Base-by-base conservation (phyloP, 2,329 filamentous ascomycete species). In the Monosporascus sp. region DNA sequence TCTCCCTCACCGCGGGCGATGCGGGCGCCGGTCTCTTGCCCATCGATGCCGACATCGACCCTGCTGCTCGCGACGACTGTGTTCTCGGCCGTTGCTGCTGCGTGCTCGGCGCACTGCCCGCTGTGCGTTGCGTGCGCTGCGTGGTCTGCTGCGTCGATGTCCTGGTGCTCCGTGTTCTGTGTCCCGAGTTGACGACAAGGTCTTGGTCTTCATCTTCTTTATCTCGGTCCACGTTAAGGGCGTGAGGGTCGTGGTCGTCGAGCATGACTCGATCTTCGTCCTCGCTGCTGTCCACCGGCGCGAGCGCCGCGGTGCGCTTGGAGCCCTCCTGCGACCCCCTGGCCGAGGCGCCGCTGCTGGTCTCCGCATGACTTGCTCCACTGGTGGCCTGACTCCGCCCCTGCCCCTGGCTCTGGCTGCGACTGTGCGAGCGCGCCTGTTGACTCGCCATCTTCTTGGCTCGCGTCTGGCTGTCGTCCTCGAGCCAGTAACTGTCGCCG, bases 401-500 rank as follows among this genome's bases (percentile, higher is more conserved):
- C 37, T 58, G 55, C 6, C 59, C 55, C n/a, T 61, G 59, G 43
- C 53, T 61, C 41, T 54, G 54, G 11, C 54, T 52, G 44, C 48
- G 59, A 57, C 48, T 63, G 63, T 41, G 31, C 31, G 31, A 35
- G 31, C 31, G 44, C 48, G 59, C 56, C 48, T 63, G 63, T 41
- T 60, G 53, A 58, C 66, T 55, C 51, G 60, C 50, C 49, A 65
- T 68, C 52, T 61, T 68, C 50, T 60, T 70, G 11, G 55, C 56
- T 51, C 52, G 63, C 51, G 69, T 66, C 37, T 52, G 66, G 26
- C 50, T 58, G 19, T 77, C 72, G 55, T 80, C 77, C 55, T 87
- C 80, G 2, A 88, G 76, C 85, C 89, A 93, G 71, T 91, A 90
- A 46, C 87, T 81, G 49, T 91, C 87, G 1, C 87, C 87, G 26